Base-by-base conservation (phyloP, 2,329 filamentous ascomycete genomes). In the Pestalotiopsis sp. region DNA sequence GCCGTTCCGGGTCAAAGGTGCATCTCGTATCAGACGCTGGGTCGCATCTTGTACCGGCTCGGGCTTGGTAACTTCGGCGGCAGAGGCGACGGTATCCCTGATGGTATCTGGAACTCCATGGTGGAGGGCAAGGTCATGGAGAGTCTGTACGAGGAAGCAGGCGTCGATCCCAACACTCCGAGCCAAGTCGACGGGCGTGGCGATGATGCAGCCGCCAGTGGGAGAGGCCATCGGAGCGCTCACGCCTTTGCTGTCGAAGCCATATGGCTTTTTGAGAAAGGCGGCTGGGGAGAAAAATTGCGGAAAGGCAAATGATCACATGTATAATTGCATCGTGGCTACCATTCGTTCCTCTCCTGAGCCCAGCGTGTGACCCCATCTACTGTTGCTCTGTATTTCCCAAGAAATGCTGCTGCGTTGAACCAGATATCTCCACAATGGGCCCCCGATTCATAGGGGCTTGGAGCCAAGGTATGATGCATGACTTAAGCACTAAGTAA, bases 11-110 rank as follows among this genome's bases (percentile, higher is more conserved):
- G 93, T 0, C 96, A 99, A 82, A 84, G 95, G 12, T 98, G 96
- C 76, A 87, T 98, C 70, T 94, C 96, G 0, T 98, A 94, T 80
- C 95, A 97, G 80, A 95, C 95, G 0, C 83, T 98, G 0, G 96
- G 96, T 0, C 87, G 96, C 23, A 88, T 98, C 5, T 80, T 98
- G 17, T 98, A 93, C 77, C 86, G 95, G 9, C 84, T 99, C 0
- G 95, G 96, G 0, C 88, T 85, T 63, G 94, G 89, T 1, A 87
- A 90, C 69, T 91, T 87, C 84, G 89, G 93, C 1, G 89, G 90
- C 68, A 90, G 90, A 68, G 90, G 88, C 0, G 86, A 87, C 2
- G 87, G 87, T 25, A 82, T 95, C 67, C 91, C 92, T 14, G 89
- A 91, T 77, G 95, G 94, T 0, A 80, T 98, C n/a, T 98, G 95